A percentile compares a stretch with the other conserved stretches of the same genome.
These are phyloP conservation scores for Lachnellula willkommii DNA, from an alignment of 2,329 filamentous ascomycete genomes.

Conservation along the genomic window DNA sequence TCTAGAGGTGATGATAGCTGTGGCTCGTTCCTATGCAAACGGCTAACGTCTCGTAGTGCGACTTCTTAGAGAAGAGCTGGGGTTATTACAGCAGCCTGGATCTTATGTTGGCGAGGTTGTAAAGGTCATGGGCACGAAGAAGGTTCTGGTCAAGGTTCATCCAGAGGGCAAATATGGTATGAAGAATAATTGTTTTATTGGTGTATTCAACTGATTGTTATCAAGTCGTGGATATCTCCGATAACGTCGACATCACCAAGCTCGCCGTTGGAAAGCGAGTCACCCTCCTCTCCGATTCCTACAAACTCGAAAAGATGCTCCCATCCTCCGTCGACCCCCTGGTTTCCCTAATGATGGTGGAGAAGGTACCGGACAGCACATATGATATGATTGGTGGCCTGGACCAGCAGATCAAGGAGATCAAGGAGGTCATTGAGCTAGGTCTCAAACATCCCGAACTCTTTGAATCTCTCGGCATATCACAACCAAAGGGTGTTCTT, in stretches of 20 bases:
- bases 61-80: conserved; percentile 89
- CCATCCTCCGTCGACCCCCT: conserved; percentile 97
- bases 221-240: conserved; percentile 88
- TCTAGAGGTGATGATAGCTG: conserved; percentile 52
- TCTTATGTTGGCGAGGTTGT: conserved; percentile 99
- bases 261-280: conserved; percentile 97
- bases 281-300: conserved; percentile 91
- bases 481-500: conserved; percentile 94
- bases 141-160: conserved; percentile 97
- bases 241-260: conserved; percentile 90
- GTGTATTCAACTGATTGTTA: conserved; percentile 13
- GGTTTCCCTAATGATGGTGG: conserved; percentile 99
- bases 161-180: conserved; percentile 99
- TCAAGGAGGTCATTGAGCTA: conserved; percentile 99
- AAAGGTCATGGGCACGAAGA: conserved; percentile 99
- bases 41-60: conserved; percentile 53
- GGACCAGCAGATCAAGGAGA: conserved; percentile 99
- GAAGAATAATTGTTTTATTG: conserved; percentile 25
- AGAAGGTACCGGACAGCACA: conserved; percentile 98
- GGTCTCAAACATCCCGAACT: conserved; percentile 97
- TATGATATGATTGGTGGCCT: conserved; percentile 99
- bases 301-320: conserved; percentile 98
- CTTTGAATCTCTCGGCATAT: conserved; percentile 98
- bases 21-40: neutral
- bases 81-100: conserved; percentile 90